These are phyloP conservation scores for Limonium bicolor DNA, from an alignment of 148 eudicot genomes.

Conservation along the genomic window DNA sequence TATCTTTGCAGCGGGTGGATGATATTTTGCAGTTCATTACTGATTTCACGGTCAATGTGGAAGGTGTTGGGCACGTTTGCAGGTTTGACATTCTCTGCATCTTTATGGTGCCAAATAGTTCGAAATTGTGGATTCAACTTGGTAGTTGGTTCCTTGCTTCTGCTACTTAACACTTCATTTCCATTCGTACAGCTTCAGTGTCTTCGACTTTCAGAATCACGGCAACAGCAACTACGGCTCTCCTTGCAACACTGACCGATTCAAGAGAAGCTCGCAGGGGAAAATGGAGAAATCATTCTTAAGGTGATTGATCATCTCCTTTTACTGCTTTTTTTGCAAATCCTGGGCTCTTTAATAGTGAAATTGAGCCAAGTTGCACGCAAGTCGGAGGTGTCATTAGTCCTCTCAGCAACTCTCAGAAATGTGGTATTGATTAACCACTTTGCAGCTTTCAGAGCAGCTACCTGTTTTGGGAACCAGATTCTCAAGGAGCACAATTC, in stretches of 20 bases:
- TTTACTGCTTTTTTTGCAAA: too few species aligned
- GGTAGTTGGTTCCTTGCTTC: neutral
- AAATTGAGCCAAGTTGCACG: neutral
- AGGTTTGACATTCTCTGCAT: slow-evolving; percentile 46
- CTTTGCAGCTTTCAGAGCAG: slow-evolving; percentile 64
- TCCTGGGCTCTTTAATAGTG: too few species aligned
- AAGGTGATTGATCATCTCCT: too few species aligned
- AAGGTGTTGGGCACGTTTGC: slow-evolving; percentile 97
- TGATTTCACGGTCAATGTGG: slow-evolving; percentile 68
- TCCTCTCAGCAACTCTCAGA: neutral
- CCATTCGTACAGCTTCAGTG: slow-evolving; percentile 50
- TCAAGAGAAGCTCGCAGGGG: slow-evolving; percentile 81
- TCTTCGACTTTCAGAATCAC: slow-evolving; percentile 64
- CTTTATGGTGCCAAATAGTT: too few species aligned
- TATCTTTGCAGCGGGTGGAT: slow-evolving; percentile 53
- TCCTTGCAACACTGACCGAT: slow-evolving; percentile 36
- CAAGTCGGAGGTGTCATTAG: neutral
- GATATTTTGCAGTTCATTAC: slow-evolving; percentile 71
- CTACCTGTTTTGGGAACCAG: slow-evolving; percentile 79
- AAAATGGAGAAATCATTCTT: slow-evolving; percentile 96
- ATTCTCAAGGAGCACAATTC: slow-evolving; percentile 56
- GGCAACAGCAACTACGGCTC: slow-evolving; percentile 79
- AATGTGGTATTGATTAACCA: neutral
- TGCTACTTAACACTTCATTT: neutral
- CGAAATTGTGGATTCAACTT: neutral